Base-by-base conservation (phyloP, 768 basidiomycete genomes). In the Tubosaeta sp. region DNA sequence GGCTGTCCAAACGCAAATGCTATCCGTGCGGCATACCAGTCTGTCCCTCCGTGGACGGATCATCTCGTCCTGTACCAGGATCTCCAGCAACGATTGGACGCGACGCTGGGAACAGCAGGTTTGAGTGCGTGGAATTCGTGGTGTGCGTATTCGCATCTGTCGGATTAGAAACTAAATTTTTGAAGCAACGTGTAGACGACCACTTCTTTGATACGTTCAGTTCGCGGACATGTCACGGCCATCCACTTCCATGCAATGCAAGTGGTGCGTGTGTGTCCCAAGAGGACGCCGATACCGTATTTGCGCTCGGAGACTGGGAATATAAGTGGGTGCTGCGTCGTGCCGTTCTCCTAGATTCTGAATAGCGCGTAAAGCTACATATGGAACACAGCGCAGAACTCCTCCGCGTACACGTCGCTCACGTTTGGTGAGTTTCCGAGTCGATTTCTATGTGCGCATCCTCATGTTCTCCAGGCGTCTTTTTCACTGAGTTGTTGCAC, bases 281-380 rank as follows among this genome's bases (percentile, higher is more conserved):
- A 21, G 67, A 65, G 24, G 76, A 79, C 43, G 80, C 81, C 11
- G 58, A 77, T 49, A 73, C 71, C 0, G 80, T 82, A 3, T 83
- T 76, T 56, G 72, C 78, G 18, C 70, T 81, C 5, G 81, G 80
- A 0, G 79, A 80, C 51, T 83, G 80, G 79, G 81, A 83, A 61
- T 82, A 83, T 52, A 77, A 70, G 51, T 84, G 67, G 64, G 53
- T 51, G 4, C 18, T 27, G 6, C 13, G 25, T 24, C 30, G 30
- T 35, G 44, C 48, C 24, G 14, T 44, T 32, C 8, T 22, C 5
- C n/a, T 3, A 6, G 0, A 4, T 3, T 40, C 40, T 58, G 44
- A 56, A 25, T 10, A 30, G 14, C 22, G 0, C 25, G 1, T 43
- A 14, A 55, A 78, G 77, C 44, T 79, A 79, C 56, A 76, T 79